Evolutionary conservation across 768 basidiomycete genomes (phyloP), one percentile per base, ranked within the genome.

Genomic region (Hericium rajendrae): DNA sequence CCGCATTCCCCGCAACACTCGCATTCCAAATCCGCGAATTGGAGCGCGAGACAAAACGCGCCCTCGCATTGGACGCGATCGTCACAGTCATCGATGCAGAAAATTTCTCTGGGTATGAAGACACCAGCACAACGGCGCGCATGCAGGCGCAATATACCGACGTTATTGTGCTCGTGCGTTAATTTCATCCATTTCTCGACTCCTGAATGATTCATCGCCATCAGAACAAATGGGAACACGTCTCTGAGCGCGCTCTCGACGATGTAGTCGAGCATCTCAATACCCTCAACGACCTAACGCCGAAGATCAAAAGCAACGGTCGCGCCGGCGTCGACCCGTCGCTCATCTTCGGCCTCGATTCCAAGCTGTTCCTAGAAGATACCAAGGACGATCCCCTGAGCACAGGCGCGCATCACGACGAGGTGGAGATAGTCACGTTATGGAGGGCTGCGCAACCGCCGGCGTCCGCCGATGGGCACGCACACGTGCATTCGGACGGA

Each of bases 61-160:
- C 85, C 51, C 79, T 97, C 67, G 83, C 82, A 66, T 76, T 97
- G 26, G 94, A 97, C 64, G 88, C 90, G 0, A 94, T 97, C 57
- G 77, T 94, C 41, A 97, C 94, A 1, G 93, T 95, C 20, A 74
- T 97, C 50, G 89, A 91, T 66, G 88, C 91, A 0, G 90, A 91
- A 70, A 95, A 95, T 70, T 97, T 97, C 69, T 70, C 74, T 13
- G 94, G 94, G 3, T 97, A 97, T 69, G 94, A 97, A 66, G 94
- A 97, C 67, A 86, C 83, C 0, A 91, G 88, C 6, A 86, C 90
- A 0, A 94, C 94, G 1, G 93, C 94, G 20, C 90, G 83, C 68
- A 92, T 95, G 85, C 86, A 91, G 73, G 90, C 94, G n/a, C 88
- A 87, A 66, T 97, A 95, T 68, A 93, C 94, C 3, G 94, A 97